Evolutionary conservation across 768 basidiomycete genomes (phyloP).

Genomic region (Boletus bicolor): DNA sequence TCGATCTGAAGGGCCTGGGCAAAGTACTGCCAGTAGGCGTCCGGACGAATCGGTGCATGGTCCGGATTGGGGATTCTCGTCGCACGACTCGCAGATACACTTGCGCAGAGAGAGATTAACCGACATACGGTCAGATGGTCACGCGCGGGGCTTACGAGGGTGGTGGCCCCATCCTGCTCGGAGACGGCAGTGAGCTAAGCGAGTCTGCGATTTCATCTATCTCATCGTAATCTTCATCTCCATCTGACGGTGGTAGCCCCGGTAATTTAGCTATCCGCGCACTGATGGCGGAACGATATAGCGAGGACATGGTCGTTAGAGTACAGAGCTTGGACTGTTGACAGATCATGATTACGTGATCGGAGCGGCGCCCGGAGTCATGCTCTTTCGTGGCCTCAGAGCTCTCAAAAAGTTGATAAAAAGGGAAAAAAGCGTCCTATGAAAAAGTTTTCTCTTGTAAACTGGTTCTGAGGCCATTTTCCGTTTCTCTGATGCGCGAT

Average conservation of each 20-base stretch:
- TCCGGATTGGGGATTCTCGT: constrained; percentile 50
- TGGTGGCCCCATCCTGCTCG: constrained; percentile 53
- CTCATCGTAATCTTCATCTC: constrained; percentile 40
- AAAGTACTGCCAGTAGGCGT: constrained; percentile 56
- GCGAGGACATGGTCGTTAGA: constrained; percentile 53
- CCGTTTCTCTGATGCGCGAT: too few species aligned
- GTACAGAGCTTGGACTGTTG: neutral
- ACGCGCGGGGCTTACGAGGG: constrained; percentile 48
- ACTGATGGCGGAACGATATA: constrained; percentile 75
- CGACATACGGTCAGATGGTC: constrained; percentile 5
- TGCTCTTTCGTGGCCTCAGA: too few species aligned
- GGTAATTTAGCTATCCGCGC: constrained; percentile 78
- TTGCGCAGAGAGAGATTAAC: constrained; percentile 19
- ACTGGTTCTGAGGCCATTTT: too few species aligned
- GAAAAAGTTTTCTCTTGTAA: too few species aligned
- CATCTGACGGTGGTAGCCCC: constrained; percentile 40
- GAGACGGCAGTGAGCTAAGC: constrained; percentile 56
- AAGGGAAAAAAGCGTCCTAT: too few species aligned
- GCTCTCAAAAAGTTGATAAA: too few species aligned
- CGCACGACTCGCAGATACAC: constrained; percentile 29
- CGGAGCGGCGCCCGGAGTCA: too few species aligned
- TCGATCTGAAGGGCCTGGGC: constrained; percentile 73
- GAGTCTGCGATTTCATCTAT: constrained; percentile 53
- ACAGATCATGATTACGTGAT: constrained; percentile 1
- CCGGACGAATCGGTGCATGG: constrained; percentile 76